These are phyloP conservation scores for Pythium insidiosum DNA, from an alignment of 352 stramenopile species.

Conservation along the genomic window DNA sequence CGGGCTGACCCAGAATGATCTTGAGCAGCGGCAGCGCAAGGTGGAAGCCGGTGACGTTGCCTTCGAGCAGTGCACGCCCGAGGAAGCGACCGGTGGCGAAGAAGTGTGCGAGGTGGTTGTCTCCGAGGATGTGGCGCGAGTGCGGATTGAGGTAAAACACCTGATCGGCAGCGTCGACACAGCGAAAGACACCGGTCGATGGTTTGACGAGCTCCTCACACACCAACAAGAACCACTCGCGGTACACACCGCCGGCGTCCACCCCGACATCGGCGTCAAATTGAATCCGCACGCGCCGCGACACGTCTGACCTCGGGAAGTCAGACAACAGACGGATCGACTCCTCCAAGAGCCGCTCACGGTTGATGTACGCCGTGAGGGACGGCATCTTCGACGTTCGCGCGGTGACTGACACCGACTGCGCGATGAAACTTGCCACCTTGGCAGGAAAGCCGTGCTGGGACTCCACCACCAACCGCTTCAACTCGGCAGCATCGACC, in stretches of 20 bases:
- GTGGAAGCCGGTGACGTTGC: slow-evolving; percentile 90
- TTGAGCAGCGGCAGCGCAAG: slow-evolving; percentile 95
- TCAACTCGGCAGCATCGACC: no score
- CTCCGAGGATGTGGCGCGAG: slow-evolving; percentile 16
- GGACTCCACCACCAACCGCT: no score
- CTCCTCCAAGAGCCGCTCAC: slow-evolving; percentile 1
- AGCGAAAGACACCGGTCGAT: slow-evolving; percentile 29
- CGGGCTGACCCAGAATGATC: slow-evolving; percentile 91
- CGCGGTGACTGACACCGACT: slow-evolving; percentile 1
- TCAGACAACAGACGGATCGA: slow-evolving; percentile 5
- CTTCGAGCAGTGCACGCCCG: slow-evolving; percentile 67
- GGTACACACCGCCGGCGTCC: slow-evolving; percentile 69
- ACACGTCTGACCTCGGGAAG: neutral
- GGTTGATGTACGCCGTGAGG: slow-evolving; percentile 3
- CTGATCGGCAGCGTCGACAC: slow-evolving; percentile 30
- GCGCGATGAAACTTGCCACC: slow-evolving; percentile 8
- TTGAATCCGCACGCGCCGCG: slow-evolving; percentile 31
- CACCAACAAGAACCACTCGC: slow-evolving; percentile 76
- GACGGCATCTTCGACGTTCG: neutral
- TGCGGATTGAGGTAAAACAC: slow-evolving; percentile 36
- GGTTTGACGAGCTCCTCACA: slow-evolving; percentile 28
- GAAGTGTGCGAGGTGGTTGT: slow-evolving; percentile 56
- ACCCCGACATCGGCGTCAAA: slow-evolving; percentile 61
- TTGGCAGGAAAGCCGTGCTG: slow-evolving; percentile 10
- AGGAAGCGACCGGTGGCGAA: slow-evolving; percentile 47